phyloP scores from a whole-genome alignment of 2,329 filamentous ascomycete species.

The Apiospora pterosperma region DNA sequence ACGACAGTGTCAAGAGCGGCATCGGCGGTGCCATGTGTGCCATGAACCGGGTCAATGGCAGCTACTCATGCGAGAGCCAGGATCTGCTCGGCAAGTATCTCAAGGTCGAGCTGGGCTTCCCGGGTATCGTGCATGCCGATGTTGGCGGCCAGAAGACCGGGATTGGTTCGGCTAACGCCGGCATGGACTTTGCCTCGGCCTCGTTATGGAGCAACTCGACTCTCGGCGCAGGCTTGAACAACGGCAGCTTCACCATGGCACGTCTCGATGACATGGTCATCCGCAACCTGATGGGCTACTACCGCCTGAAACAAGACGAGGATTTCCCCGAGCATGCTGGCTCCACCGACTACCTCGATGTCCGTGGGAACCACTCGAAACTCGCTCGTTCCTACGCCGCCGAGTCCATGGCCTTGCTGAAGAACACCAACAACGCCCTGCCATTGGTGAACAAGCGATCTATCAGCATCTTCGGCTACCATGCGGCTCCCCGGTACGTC shows the following conservation, averaged over 20 bases:
- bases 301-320: constrained; percentile 11
- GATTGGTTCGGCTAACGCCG: constrained; percentile 23
- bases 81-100: constrained; percentile 18
- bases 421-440: constrained; percentile 55
- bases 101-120: constrained; percentile 26
- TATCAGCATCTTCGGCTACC: constrained; percentile 46
- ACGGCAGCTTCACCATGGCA: constrained; percentile 13
- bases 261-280: constrained; percentile 16
- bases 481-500: constrained; percentile 41
- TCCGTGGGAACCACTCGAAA: constrained; percentile 12
- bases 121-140: constrained; percentile 20
- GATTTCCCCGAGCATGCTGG: constrained; percentile 7
- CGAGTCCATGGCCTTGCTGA: constrained; percentile 60
- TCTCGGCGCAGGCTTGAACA: constrained; percentile 6
- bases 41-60: constrained; percentile 21
- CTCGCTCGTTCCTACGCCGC: constrained; percentile 8
- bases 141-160: constrained; percentile 16
- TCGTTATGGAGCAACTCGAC: constrained; percentile 3
- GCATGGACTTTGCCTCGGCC: constrained; percentile 23
- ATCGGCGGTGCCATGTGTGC: constrained; percentile 20
- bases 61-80: constrained; percentile 20
- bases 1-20: constrained; percentile 16
- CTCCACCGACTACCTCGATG: constrained; percentile 8
- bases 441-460: constrained; percentile 44
- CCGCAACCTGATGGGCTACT: constrained; percentile 14